Base-by-base conservation (phyloP, 352 stramenopile species). In the Pythium phragmitis region DNA sequence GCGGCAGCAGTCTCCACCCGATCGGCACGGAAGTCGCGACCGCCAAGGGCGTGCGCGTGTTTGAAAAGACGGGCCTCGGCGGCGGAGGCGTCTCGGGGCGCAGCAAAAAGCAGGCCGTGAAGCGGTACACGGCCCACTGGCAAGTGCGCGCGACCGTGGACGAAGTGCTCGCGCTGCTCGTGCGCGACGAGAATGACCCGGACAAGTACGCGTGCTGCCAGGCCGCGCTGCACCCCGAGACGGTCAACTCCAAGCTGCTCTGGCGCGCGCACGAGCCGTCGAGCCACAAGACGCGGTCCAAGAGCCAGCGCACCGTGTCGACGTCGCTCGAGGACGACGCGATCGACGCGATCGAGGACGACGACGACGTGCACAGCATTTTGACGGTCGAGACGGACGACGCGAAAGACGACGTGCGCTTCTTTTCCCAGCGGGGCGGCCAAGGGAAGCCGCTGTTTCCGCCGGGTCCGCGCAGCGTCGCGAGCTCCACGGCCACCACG, bases 41-140 rank as follows among this genome's bases (percentile, higher is more conserved):
- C 16, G 41, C 23, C 39, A 57, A 65, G 11, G 56, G 57, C 14
- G 62, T 70, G 49, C 43, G 51, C 51, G 63, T 70, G 33, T 70
- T 63, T 28, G 63, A 65, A 33, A 60, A 65, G n/a, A 4, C 50
- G 3, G 47, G 36, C 3, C 48, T 61, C 23, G 55, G 63, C 23
- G 37, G 47, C 26, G 49, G 37, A 7, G 54, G 41, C 46, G 45
- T 33, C 42, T 39, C 42, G 21, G 54, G 36, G 28, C 50, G 50
- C 54, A 60, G 56, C 14, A 65, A 65, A 17, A 65, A 65, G 43
- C 34, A 63, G 23, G 39, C 28, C 21, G 39, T 37, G 8, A 61
- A 58, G 36, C 56, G 51, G 21, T 72, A 63, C 54, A 67, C 53
- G 16, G 65, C 49, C 17, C 59, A 65, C 26, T 67, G 65, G 53